Percentiles rank a stretch among this genome's conserved stretches.
Evolutionary conservation across 805 yeast species (phyloP).

Genomic region (Saturnispora quitensis): DNA sequence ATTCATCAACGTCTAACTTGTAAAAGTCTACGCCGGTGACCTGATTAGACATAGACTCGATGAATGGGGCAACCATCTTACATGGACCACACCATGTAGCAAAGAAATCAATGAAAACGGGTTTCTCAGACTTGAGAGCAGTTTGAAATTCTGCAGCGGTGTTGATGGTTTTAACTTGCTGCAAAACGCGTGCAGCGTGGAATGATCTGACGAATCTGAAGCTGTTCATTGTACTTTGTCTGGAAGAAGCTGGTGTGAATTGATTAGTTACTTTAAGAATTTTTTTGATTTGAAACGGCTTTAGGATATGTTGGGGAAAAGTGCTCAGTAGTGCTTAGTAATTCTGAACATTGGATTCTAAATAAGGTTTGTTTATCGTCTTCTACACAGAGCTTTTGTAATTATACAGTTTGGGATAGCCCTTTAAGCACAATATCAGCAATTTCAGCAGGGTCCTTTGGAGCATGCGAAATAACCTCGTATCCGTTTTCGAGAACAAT

Average conservation of each 20-base stretch:
- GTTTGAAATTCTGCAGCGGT: neutral
- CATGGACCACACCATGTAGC: conserved; percentile 81
- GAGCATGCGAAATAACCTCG: conserved; percentile 74
- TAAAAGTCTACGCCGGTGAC: conserved; percentile 47
- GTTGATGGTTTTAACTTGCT: conserved; percentile 2
- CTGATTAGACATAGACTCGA: conserved; percentile 35
- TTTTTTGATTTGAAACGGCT: conserved; percentile 3
- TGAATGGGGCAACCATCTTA: conserved; percentile 55
- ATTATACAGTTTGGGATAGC: conserved; percentile 23
- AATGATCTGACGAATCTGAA: conserved; percentile 6
- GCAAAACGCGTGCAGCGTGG: neutral
- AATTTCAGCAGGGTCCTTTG: conserved; percentile 80
- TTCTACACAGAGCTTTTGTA: no score
- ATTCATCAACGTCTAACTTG: conserved; percentile 64
- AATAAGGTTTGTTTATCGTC: neutral
- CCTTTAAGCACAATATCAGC: conserved; percentile 69
- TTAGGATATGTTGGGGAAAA: conserved; percentile 1
- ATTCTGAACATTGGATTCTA: neutral
- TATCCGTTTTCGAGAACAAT: conserved; percentile 66
- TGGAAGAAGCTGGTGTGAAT: neutral
- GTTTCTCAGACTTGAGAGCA: conserved; percentile 1
- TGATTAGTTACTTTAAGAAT: neutral
- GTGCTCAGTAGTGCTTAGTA: neutral
- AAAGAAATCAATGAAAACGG: conserved; percentile 47
- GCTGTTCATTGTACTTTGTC: conserved; percentile 1